Evolutionary conservation across 1,284 basidiomycete genomes (phyloP).

Genomic region (Rhodofomes roseus): DNA sequence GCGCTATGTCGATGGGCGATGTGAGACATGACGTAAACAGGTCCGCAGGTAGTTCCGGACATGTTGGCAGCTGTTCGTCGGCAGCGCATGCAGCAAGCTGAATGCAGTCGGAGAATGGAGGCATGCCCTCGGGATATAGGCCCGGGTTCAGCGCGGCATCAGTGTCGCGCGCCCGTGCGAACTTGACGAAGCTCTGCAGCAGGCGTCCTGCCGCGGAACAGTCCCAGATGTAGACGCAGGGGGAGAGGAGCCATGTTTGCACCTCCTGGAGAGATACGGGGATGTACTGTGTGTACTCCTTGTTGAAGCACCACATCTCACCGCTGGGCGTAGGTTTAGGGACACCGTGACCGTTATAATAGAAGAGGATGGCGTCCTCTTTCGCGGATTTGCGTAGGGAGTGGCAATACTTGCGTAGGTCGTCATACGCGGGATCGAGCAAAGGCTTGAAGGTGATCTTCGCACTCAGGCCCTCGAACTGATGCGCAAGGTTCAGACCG

Average conservation of each 20-base stretch:
- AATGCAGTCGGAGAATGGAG: conserved; percentile 85
- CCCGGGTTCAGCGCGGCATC: conserved; percentile 64
- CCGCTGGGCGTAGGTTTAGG: conserved; percentile 96
- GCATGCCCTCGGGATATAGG: conserved; percentile 57
- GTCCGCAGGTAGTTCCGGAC: conserved; percentile 95
- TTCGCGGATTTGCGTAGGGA: conserved; percentile 86
- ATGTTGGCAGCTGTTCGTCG: conserved; percentile 90
- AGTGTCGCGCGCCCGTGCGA: conserved; percentile 83
- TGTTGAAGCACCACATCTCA: conserved; percentile 99
- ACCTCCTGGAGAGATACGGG: conserved; percentile 93
- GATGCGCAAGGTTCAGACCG: conserved; percentile 89
- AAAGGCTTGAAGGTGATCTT: conserved; percentile 91
- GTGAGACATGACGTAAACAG: conserved; percentile 98
- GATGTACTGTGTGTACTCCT: conserved; percentile 97
- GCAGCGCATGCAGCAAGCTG: conserved; percentile 95
- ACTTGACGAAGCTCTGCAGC: conserved; percentile 86
- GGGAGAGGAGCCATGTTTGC: conserved; percentile 89
- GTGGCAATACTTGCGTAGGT: conserved; percentile 88
- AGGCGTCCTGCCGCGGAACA: conserved; percentile 96
- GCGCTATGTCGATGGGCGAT: conserved; percentile 95
- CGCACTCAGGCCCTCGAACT: conserved; percentile 93
- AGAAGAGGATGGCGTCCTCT: conserved; percentile 93
- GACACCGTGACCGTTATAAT: conserved; percentile 98
- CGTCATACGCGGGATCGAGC: conserved; percentile 93
- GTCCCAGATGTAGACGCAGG: conserved; percentile 98